A percentile compares a stretch with the other conserved stretches of the same genome.
These are phyloP conservation scores for Ilex paraguariensis DNA, from an alignment of 305 asterid species.

Conservation along the genomic window DNA sequence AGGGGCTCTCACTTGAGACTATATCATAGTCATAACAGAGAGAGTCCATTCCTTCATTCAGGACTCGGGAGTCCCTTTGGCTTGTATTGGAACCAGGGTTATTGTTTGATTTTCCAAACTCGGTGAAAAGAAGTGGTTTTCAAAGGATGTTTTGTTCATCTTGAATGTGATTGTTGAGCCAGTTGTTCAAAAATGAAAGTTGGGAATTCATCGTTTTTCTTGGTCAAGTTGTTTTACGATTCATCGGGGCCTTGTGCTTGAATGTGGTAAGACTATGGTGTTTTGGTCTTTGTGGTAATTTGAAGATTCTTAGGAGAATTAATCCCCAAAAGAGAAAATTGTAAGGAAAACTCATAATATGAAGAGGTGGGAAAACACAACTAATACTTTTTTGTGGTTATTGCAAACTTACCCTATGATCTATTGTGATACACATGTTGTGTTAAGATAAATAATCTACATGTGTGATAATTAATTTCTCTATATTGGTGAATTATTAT, in stretches of 20 bases:
- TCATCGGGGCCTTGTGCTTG: neutral
- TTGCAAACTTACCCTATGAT: too few species aligned
- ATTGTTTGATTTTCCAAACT: conserved; percentile 44
- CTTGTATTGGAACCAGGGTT: conserved; percentile 19
- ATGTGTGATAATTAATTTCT: too few species aligned
- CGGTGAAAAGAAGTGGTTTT: conserved; percentile 49
- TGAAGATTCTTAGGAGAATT: too few species aligned
- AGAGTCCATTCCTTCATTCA: conserved; percentile 36
- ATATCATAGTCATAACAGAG: conserved; percentile 50
- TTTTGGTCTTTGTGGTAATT: too few species aligned
- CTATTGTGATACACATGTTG: too few species aligned
- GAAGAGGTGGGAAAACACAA: too few species aligned
- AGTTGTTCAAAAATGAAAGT: conserved; percentile 22
- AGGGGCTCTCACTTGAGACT: conserved; percentile 35
- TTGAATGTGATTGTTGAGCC: conserved; percentile 37
- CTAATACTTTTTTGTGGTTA: too few species aligned
- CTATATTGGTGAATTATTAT: too few species aligned
- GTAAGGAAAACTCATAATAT: too few species aligned
- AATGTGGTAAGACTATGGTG: neutral
- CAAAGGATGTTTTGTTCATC: conserved; percentile 34
- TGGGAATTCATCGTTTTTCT: conserved; percentile 27
- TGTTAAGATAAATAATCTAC: too few species aligned
- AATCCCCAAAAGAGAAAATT: too few species aligned
- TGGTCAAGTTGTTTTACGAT: conserved; percentile 24
- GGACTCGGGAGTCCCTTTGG: conserved; percentile 32